phyloP scores from a whole-genome alignment of 2,329 filamentous ascomycete species.

The Fonsecaea monophora region DNA sequence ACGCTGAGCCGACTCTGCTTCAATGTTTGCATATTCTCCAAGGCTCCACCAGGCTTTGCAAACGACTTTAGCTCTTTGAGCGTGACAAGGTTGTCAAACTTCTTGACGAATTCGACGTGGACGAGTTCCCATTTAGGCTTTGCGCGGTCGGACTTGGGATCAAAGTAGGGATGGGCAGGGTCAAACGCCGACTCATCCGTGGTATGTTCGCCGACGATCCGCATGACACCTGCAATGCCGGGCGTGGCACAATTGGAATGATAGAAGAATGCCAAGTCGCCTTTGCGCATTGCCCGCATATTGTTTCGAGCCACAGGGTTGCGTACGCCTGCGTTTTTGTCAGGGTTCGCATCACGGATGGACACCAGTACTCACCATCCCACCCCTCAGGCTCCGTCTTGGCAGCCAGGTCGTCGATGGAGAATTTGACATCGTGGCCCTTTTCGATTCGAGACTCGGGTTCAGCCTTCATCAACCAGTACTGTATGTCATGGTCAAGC shows the following conservation, averaged over 20 bases:
- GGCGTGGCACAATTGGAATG: constrained; percentile 92
- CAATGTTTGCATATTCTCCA: constrained; percentile 81
- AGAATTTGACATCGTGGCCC: constrained; percentile 88
- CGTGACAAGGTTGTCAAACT: constrained; percentile 74
- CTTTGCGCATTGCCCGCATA: constrained; percentile 86
- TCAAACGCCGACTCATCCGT: constrained; percentile 80
- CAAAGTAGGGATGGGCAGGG: constrained; percentile 78
- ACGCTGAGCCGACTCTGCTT: constrained; percentile 85
- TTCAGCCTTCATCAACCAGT: constrained; percentile 87
- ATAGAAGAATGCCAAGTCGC: constrained; percentile 95
- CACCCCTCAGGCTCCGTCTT: constrained; percentile 82
- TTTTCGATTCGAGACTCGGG: constrained; percentile 86
- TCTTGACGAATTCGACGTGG: constrained; percentile 83
- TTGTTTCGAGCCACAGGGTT: constrained; percentile 75
- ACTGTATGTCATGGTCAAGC: constrained; percentile 52
- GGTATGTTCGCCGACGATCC: constrained; percentile 83
- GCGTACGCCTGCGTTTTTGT: constrained; percentile 33
- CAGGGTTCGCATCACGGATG: background rate
- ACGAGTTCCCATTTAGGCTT: constrained; percentile 87
- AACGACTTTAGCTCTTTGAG: constrained; percentile 74
- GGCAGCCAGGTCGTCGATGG: constrained; percentile 83
- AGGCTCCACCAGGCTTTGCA: constrained; percentile 60
- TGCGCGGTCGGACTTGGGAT: constrained; percentile 72
- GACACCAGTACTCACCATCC: constrained; percentile 71
- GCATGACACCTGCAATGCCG: constrained; percentile 86